Percentiles rank a stretch among this genome's conserved stretches.
Evolutionary conservation across 225 moss, liverwort and hornwort species (phyloP).

Genomic region (Antitrichia curtipendula): DNA sequence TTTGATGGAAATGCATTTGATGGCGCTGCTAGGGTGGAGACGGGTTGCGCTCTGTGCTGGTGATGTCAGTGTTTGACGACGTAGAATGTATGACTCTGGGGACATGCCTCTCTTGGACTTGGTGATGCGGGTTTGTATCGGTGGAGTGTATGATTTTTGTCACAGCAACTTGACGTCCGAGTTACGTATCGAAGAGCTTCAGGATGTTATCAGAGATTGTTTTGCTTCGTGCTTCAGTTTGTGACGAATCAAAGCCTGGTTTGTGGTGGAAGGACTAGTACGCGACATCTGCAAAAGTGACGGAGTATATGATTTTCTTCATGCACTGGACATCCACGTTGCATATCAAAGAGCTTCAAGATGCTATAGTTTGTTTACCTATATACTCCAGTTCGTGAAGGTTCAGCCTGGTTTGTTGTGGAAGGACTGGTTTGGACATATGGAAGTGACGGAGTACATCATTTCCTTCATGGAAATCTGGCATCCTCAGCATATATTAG

Average conservation of each 20-base stretch:
- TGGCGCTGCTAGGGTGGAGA: constrained; percentile 17
- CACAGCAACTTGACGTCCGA: neutral
- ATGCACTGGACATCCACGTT: neutral
- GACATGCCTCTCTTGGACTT: neutral
- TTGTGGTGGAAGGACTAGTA: neutral
- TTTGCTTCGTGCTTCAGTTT: neutral
- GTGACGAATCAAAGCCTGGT: neutral
- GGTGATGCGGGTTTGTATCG: neutral
- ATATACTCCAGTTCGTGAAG: neutral
- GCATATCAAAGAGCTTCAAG: neutral
- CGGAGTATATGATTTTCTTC: neutral
- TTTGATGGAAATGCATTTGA: constrained; percentile 15
- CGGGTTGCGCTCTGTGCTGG: neutral
- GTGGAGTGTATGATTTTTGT: neutral
- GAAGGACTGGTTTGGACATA: neutral
- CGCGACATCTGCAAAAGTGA: neutral
- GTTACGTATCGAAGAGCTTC: neutral
- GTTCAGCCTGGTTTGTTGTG: neutral
- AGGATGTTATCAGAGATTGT: neutral
- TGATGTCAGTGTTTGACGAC: neutral
- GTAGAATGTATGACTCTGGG: neutral
- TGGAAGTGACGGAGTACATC: neutral
- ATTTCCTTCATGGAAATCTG: neutral
- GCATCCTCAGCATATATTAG: neutral
- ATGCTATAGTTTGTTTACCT: neutral